Conservation (phyloP, 2,329 filamentous ascomycete species). For the Aspergillus viridinutans region DNA sequence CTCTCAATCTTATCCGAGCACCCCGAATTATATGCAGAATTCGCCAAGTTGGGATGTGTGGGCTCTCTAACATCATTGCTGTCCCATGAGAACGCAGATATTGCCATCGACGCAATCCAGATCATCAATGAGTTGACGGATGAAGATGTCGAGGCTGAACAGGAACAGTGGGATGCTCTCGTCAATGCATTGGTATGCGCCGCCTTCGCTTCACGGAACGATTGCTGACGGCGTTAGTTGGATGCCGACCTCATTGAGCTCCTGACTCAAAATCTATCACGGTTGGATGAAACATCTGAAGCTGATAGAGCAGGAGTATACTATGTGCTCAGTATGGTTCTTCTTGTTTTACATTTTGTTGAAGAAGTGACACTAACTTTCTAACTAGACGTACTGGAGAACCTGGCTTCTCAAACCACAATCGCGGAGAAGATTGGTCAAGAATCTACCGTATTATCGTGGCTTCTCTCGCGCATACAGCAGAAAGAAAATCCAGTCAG, state of each 20-base stretch:
- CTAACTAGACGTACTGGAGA: slow-evolving; percentile 66
- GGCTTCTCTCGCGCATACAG: slow-evolving; percentile 73
- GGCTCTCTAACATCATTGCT: slow-evolving; percentile 73
- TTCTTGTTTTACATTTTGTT: too few species aligned
- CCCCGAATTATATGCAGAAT: slow-evolving; percentile 74
- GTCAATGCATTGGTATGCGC: slow-evolving; percentile 56
- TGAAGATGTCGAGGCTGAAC: slow-evolving; percentile 79
- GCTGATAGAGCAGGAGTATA: slow-evolving; percentile 83
- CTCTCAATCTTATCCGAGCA: slow-evolving; percentile 86
- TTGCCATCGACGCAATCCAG: slow-evolving; percentile 86
- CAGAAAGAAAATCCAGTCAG: slow-evolving; percentile 63
- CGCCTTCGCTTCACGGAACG: too few species aligned
- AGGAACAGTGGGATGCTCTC: slow-evolving; percentile 74
- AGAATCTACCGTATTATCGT: slow-evolving; percentile 65
- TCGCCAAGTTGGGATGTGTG: slow-evolving; percentile 69
- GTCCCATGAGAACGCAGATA: slow-evolving; percentile 94
- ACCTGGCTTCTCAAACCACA: slow-evolving; percentile 67
- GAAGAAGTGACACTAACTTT: slow-evolving; percentile 11
- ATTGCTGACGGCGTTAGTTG: slow-evolving; percentile 28
- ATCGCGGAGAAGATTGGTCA: slow-evolving; percentile 69
- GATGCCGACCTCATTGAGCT: slow-evolving; percentile 42
- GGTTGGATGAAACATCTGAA: slow-evolving; percentile 69
- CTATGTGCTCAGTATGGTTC: slow-evolving; percentile 59
- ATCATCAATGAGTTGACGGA: slow-evolving; percentile 88
- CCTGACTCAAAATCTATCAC: slow-evolving; percentile 57